Percentiles rank a stretch among this genome's conserved stretches.
These are phyloP conservation scores for Bruguiera hainesii DNA, from an alignment of 441 rosid genomes.

Conservation along the genomic window DNA sequence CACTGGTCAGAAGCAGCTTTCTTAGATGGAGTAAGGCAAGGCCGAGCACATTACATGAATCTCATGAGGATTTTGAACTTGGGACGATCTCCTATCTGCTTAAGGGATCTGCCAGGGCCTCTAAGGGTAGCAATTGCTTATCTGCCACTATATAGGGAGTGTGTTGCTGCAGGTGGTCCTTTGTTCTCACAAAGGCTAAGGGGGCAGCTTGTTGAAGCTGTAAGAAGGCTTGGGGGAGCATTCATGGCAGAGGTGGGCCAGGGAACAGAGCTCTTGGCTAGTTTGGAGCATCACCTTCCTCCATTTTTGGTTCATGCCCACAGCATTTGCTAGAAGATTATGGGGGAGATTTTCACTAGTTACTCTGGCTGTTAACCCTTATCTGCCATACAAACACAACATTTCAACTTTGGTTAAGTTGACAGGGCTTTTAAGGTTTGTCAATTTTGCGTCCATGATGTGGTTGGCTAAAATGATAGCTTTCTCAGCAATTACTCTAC, in stretches of 20 bases:
- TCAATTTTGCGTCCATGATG: neutral
- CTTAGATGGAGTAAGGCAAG: constrained; percentile 65
- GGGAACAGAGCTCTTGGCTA: constrained; percentile 54
- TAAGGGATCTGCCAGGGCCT: constrained; percentile 72
- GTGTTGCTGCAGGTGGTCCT: constrained; percentile 50
- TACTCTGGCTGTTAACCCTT: constrained; percentile 23
- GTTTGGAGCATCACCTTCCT: constrained; percentile 82
- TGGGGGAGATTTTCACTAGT: constrained; percentile 16
- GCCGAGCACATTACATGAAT: constrained; percentile 59
- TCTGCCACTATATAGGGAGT: constrained; percentile 85
- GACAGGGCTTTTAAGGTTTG: neutral
- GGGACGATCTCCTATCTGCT: constrained; percentile 63
- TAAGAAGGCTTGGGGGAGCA: constrained; percentile 66
- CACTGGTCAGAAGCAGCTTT: constrained; percentile 82
- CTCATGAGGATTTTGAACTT: constrained; percentile 57
- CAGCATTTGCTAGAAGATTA: constrained; percentile 27
- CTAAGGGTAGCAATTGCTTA: constrained; percentile 77
- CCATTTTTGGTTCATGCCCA: constrained; percentile 47
- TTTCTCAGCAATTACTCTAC: neutral
- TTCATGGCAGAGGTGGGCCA: constrained; percentile 50
- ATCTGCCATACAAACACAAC: constrained; percentile 34
- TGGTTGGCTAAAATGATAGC: neutral
- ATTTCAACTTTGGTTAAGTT: constrained; percentile 16
- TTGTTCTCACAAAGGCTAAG: constrained; percentile 74
- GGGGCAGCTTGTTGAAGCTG: constrained; percentile 86